Evolutionary conservation across 1,139 yeast genomes (phyloP).

Genomic region (Candida glucosophila): DNA sequence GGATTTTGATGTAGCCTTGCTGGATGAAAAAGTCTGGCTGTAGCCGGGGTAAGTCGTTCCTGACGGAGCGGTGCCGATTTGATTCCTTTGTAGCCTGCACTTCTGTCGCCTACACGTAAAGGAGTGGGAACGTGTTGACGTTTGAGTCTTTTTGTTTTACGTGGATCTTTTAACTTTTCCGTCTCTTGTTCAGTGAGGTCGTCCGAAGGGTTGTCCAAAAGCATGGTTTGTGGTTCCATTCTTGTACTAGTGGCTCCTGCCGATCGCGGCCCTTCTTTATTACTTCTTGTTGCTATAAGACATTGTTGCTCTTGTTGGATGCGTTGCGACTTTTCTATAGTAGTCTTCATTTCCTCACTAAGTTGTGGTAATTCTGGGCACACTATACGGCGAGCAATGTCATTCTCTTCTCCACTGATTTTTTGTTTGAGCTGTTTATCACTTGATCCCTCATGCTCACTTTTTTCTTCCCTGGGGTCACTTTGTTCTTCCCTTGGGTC

Average conservation of each 20-base stretch:
- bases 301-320: conserved; percentile 42
- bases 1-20: no score
- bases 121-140: conserved; percentile 41
- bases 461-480: not conserved
- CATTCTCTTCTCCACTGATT: conserved; percentile 4
- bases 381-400: conserved; percentile 30
- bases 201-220: not conserved
- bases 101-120: conserved; percentile 15
- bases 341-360: conserved; percentile 38
- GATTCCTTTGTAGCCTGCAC: conserved; percentile 19
- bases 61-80: conserved; percentile 41
- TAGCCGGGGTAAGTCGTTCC: no score
- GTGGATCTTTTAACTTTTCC: conserved; percentile 12
- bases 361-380: conserved; percentile 43
- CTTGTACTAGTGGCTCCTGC: conserved; percentile 4
- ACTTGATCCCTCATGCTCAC: not conserved
- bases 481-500: not conserved
- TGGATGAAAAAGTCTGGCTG: conserved; percentile 2
- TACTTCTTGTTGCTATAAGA: conserved; percentile 34
- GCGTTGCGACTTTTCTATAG: conserved; percentile 35
- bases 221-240: no score
- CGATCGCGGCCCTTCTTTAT: conserved; percentile 3
- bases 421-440: not conserved
- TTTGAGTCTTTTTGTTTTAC: conserved; percentile 26
- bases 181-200: conserved; percentile 8